A percentile compares a stretch with the other conserved stretches of the same genome.
Conservation (phyloP, 1,284 basidiomycete genomes). For the Fistulina hepatica region DNA sequence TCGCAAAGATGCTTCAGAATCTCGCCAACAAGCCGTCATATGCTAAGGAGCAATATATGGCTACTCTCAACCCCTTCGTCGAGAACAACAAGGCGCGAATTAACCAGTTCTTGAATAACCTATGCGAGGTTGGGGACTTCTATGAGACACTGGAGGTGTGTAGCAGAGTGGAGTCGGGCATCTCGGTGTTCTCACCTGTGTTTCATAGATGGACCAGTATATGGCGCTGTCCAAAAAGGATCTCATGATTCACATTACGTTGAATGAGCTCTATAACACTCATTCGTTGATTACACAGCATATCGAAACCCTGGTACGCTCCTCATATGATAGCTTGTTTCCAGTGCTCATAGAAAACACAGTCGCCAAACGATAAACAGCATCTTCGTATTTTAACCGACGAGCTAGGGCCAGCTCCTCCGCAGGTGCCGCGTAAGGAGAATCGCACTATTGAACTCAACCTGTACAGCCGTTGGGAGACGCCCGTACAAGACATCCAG, state of each 20-base stretch:
- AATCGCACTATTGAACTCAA: conserved; percentile 89
- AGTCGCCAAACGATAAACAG: conserved; percentile 97
- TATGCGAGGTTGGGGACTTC: conserved; percentile 98
- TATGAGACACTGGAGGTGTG: conserved; percentile 94
- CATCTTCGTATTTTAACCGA: conserved; percentile 94
- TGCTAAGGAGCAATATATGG: conserved; percentile 98
- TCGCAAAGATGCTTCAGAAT: conserved; percentile 99
- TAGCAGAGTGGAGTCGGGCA: conserved; percentile 5
- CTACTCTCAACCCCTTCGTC: conserved; percentile 94
- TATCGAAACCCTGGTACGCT: conserved; percentile 81
- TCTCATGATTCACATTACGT: conserved; percentile 94
- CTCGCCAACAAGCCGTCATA: conserved; percentile 98
- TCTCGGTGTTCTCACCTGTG: conserved; percentile 3
- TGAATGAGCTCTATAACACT: conserved; percentile 98
- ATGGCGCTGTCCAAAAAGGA: conserved; percentile 99
- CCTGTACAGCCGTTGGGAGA: conserved; percentile 98
- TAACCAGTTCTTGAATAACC: conserved; percentile 91
- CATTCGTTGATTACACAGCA: conserved; percentile 93
- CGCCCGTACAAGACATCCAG: conserved; percentile 94
- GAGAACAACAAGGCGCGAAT: conserved; percentile 97
- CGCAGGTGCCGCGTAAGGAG: conserved; percentile 95
- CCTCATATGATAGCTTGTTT: conserved; percentile 4
- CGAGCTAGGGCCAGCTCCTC: conserved; percentile 86
- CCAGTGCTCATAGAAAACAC: conserved; percentile 8
- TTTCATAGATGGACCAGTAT: conserved; percentile 97